Conservation (phyloP, 1,139 yeast genomes). For the Spencermartinsiella ligniputridi region DNA sequence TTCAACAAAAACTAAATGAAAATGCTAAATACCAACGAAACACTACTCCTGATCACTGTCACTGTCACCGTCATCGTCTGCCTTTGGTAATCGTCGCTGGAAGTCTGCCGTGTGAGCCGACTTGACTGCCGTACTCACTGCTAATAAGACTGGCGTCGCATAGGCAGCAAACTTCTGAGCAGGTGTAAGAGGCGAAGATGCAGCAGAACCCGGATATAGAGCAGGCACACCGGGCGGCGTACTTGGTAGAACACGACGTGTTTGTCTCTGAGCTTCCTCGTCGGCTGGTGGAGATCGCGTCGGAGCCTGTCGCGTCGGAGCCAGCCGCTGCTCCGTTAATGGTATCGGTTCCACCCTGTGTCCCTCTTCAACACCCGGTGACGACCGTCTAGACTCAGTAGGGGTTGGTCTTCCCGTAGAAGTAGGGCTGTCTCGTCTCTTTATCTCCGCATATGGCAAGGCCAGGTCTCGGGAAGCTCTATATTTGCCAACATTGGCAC, state of each 20-base stretch:
- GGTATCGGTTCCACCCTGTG: too few relatives aligned
- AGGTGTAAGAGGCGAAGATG: conserved; percentile 4
- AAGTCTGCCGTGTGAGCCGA: conserved; percentile 87
- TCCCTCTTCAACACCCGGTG: background rate
- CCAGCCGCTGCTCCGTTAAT: background rate
- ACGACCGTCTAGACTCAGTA: background rate
- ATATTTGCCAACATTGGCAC: conserved; percentile 77
- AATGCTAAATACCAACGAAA: too few relatives aligned
- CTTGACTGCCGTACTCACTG: conserved; percentile 59
- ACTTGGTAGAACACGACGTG: too few relatives aligned
- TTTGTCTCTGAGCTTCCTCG: background rate
- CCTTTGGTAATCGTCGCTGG: conserved; percentile 54
- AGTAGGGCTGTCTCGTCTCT: background rate
- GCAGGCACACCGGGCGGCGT: background rate
- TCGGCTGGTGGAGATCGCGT: background rate
- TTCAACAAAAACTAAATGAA: too few relatives aligned
- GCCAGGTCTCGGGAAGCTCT: conserved; percentile 86
- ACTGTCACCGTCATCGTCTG: conserved; percentile 33
- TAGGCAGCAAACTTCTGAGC: conserved; percentile 19
- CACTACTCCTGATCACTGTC: conserved; percentile 22
- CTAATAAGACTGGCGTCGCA: conserved; percentile 39
- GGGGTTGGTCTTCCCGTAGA: background rate
- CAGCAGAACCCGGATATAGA: background rate
- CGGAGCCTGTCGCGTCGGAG: background rate
- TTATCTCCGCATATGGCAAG: conserved; percentile 55